Base-by-base conservation (phyloP, 345 rosid species). In the Pseudoturritis turrita region DNA sequence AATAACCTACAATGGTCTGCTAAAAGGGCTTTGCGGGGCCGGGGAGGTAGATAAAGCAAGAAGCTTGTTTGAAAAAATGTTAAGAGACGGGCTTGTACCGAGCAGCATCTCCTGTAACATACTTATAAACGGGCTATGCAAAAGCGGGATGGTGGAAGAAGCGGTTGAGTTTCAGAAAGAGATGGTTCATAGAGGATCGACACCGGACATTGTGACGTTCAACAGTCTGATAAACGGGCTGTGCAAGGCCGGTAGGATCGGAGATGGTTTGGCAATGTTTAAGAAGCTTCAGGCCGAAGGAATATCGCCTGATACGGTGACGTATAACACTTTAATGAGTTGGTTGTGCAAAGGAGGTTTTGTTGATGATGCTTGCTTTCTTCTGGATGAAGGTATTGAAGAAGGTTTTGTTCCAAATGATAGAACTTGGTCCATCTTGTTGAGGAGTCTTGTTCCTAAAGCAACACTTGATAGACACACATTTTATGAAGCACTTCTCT, bases 21-120 rank as follows among this genome's bases (percentile, higher is more conserved):
- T 90, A 35, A 85, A 82, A 73, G 88, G 86, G 19, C 80, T 90
- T 13, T 90, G 97, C 79, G 78, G 67, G 37, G 81, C 77, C 9
- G 92, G 96, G 60, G 90, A 85, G 23, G 78, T 84, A 8, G 85
- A 90, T 39, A 85, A 79, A 72, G 98, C 88, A 18, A 58, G 85
- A 60, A 84, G 82, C 19, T 82, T 93, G 83, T 86, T 90, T 74
- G 98, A 93, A 68, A 92, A 90, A 73, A 90, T 89, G 96, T 74
- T 72, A 63, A 74, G 67, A 63, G 85, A 86, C 60, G 92, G 89
- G 19, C 70, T 81, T 57, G 71, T 36, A 39, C 89, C 87, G 7
- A 86, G 82, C 68, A 82, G 60, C 56, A 77, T 89, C 40, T 83
- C 98, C 6, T 89, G 88, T 77, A 93, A 90, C 82, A 86, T 89